Conservation (phyloP, 2,329 filamentous ascomycete species). For the Tolypocladium cylindrosporum region DNA sequence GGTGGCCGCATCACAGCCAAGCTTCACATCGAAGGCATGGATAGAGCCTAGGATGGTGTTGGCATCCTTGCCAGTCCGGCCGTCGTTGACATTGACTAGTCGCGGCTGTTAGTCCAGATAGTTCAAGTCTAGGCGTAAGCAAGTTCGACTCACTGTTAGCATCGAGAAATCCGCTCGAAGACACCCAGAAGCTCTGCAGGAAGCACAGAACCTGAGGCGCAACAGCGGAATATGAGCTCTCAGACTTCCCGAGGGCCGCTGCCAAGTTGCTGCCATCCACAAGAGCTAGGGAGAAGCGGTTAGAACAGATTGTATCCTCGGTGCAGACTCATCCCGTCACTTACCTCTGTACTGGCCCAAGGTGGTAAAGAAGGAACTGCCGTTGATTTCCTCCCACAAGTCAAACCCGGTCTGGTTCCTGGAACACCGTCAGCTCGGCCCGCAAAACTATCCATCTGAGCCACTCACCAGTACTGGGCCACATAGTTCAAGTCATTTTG, state of each 20-base stretch:
- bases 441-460: background rate
- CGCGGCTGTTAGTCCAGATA: background rate
- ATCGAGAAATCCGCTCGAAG: conserved; percentile 47
- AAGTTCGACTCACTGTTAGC: conserved; percentile 46
- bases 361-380: conserved; percentile 71
- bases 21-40: conserved; percentile 57
- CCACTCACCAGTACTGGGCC: conserved; percentile 54
- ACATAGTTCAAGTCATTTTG: conserved; percentile 69
- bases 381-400: conserved; percentile 73
- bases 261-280: conserved; percentile 60
- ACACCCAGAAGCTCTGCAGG: conserved; percentile 63
- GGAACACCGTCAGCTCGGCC: background rate
- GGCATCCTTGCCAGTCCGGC: conserved; percentile 59
- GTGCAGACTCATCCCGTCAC: background rate
- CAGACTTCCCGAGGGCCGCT: conserved; percentile 48
- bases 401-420: conserved; percentile 57
- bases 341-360: conserved; percentile 57
- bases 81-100: conserved; percentile 44
- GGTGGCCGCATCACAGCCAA: conserved; percentile 56
- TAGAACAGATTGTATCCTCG: background rate
- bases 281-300: conserved; percentile 29
- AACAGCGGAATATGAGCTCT: conserved; percentile 49
- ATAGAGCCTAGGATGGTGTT: conserved; percentile 61
- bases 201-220: conserved; percentile 66
- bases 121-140: background rate